Evolutionary conservation across 495 filamentous ascomycete species (phyloP).

Genomic region (Baudoinia panamericana): DNA sequence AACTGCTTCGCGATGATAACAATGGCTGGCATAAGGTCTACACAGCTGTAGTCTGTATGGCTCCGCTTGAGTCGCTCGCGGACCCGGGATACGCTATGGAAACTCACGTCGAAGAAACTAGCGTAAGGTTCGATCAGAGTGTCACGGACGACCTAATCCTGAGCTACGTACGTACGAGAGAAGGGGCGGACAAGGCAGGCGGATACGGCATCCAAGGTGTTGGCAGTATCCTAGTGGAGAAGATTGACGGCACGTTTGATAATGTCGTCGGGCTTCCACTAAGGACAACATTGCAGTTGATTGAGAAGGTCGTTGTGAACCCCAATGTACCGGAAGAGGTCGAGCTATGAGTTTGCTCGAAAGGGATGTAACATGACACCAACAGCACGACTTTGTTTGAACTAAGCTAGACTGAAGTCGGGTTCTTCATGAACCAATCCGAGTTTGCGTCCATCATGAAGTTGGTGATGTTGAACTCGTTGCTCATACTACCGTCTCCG

Average conservation of each 20-base stretch:
- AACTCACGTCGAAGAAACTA: constrained; percentile 73
- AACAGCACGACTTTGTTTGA: too few species aligned
- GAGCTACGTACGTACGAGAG: constrained; percentile 77
- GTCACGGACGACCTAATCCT: constrained; percentile 72
- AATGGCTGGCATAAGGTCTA: constrained; percentile 55
- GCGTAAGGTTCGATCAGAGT: constrained; percentile 60
- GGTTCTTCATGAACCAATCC: constrained; percentile 41
- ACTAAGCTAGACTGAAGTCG: not conserved
- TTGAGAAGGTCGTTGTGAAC: constrained; percentile 61
- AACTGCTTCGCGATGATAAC: constrained; percentile 54
- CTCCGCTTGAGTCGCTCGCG: constrained; percentile 58
- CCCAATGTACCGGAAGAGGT: constrained; percentile 39
- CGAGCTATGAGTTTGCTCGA: too few species aligned
- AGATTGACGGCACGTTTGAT: constrained; percentile 78
- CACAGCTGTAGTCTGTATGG: constrained; percentile 69
- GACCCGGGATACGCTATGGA: constrained; percentile 79
- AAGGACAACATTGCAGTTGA: constrained; percentile 62
- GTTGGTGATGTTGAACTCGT: constrained; percentile 52
- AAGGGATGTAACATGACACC: too few species aligned
- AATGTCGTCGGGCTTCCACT: constrained; percentile 94
- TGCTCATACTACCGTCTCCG: constrained; percentile 18
- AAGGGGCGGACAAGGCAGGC: constrained; percentile 91
- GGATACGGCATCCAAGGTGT: constrained; percentile 89
- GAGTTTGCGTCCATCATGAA: constrained; percentile 51
- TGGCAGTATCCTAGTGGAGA: constrained; percentile 73